These are phyloP conservation scores for Onygena corvina DNA, from an alignment of 2,329 filamentous ascomycete genomes.

Conservation along the genomic window DNA sequence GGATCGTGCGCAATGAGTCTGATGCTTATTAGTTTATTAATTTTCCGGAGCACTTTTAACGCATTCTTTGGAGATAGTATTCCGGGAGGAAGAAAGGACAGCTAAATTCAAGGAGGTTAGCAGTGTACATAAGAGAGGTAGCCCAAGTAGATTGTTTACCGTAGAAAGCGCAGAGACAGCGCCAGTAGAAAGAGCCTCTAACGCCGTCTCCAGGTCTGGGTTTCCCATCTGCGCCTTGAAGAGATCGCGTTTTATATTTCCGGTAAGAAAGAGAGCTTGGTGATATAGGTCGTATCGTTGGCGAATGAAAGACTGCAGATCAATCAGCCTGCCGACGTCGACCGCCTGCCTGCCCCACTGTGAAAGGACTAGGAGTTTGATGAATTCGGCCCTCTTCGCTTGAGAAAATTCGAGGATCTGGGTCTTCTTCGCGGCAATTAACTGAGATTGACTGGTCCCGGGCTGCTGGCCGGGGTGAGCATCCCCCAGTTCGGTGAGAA, in stretches of 20 bases:
- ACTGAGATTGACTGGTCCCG: slow-evolving; percentile 30
- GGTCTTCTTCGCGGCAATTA: slow-evolving; percentile 63
- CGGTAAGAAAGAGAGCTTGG: slow-evolving; percentile 49
- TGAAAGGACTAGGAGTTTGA: slow-evolving; percentile 80
- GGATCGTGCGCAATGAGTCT: slow-evolving; percentile 76
- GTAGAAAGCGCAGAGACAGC: slow-evolving; percentile 68
- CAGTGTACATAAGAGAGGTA: neutral
- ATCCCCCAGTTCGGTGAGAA: slow-evolving; percentile 57
- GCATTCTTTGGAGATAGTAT: slow-evolving; percentile 60
- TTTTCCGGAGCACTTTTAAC: slow-evolving; percentile 60
- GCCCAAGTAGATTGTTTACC: slow-evolving; percentile 35
- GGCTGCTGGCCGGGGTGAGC: slow-evolving; percentile 47
- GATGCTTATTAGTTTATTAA: slow-evolving; percentile 72
- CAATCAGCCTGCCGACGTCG: slow-evolving; percentile 76
- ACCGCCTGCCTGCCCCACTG: slow-evolving; percentile 76
- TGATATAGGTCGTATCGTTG: slow-evolving; percentile 51
- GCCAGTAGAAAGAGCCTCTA: slow-evolving; percentile 71
- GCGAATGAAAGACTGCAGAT: slow-evolving; percentile 65
- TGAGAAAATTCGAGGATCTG: slow-evolving; percentile 65
- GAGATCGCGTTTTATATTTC: slow-evolving; percentile 61
- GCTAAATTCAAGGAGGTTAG: slow-evolving; percentile 31
- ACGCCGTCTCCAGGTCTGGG: slow-evolving; percentile 79
- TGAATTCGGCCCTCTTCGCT: slow-evolving; percentile 71
- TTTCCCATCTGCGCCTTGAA: slow-evolving; percentile 65
- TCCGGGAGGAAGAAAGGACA: slow-evolving; percentile 65